A percentile compares a stretch with the other conserved stretches of the same genome.
Evolutionary conservation across 2,329 filamentous ascomycete species (phyloP).

Genomic region (Ophiostoma novo-ulmi): DNA sequence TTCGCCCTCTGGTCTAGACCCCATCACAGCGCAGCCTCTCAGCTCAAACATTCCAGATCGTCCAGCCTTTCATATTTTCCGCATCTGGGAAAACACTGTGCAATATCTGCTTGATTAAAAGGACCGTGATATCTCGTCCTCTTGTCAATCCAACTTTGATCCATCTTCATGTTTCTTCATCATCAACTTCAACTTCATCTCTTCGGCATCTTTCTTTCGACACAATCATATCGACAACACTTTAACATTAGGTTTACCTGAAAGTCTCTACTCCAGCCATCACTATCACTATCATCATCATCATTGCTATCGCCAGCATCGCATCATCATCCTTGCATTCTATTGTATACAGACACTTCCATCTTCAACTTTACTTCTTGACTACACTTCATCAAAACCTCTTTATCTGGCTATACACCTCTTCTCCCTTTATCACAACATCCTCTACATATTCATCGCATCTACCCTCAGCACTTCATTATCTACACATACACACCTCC

Average conservation of each 20-base stretch:
- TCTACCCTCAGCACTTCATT: not conserved
- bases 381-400: not conserved
- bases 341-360: not conserved
- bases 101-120: not conserved
- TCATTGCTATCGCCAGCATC: not conserved
- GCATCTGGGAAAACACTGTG: not conserved
- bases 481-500: not conserved
- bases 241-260: not conserved
- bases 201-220: not conserved
- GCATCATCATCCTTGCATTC: not conserved
- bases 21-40: conserved; percentile 8
- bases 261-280: not conserved
- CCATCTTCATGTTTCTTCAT: conserved; percentile 1
- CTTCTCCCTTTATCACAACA: not conserved
- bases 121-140: not conserved
- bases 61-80: conserved; percentile 13
- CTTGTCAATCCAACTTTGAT: not conserved
- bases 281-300: not conserved
- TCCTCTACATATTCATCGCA: not conserved
- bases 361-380: not conserved
- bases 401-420: not conserved
- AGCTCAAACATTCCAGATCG: not conserved
- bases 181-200: not conserved
- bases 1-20: not conserved
- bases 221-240: not conserved